Conservation (phyloP, 805 yeast genomes). For the Ogataea saltuana region DNA sequence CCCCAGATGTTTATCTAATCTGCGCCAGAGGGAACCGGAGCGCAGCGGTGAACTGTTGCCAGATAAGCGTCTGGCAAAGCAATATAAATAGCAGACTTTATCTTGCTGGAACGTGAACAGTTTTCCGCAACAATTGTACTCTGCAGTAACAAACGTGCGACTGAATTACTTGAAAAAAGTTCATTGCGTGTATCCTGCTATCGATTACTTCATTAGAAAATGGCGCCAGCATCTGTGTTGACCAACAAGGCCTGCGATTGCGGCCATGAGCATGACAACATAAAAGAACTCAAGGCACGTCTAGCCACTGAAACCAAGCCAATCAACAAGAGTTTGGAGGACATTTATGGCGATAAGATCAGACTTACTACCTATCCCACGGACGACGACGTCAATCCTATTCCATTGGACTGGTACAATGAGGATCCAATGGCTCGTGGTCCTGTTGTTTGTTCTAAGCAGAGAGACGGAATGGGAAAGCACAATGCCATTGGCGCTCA, state of each 20-base stretch:
- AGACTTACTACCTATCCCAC: slow-evolving; percentile 55
- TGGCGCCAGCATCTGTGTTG: slow-evolving; percentile 15
- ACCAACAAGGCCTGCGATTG: slow-evolving; percentile 9
- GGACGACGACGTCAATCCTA: slow-evolving; percentile 50
- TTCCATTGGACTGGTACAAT: slow-evolving; percentile 55
- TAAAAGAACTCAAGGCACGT: slow-evolving; percentile 1
- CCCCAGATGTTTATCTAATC: slow-evolving; percentile 9
- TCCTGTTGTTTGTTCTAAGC: slow-evolving; percentile 57
- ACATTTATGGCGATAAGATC: slow-evolving; percentile 34
- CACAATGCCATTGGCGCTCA: slow-evolving; percentile 69
- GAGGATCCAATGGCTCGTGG: slow-evolving; percentile 50
- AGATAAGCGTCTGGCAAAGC: slow-evolving; percentile 2
- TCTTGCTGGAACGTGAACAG: too few relatives aligned
- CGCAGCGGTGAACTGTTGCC: slow-evolving; percentile 5
- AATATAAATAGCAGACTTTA: slow-evolving; percentile 3
- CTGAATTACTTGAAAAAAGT: too few relatives aligned
- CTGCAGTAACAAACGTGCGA: too few relatives aligned
- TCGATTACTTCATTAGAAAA: too few relatives aligned
- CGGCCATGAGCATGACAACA: slow-evolving; percentile 3
- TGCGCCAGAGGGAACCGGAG: background rate
- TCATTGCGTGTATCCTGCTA: too few relatives aligned
- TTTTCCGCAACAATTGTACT: too few relatives aligned
- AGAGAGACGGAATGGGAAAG: slow-evolving; percentile 47
- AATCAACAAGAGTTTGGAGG: slow-evolving; percentile 23
- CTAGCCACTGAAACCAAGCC: slow-evolving; percentile 10